phyloP scores from a whole-genome alignment of 148 eudicot species.

The Polygonum maritimum region DNA sequence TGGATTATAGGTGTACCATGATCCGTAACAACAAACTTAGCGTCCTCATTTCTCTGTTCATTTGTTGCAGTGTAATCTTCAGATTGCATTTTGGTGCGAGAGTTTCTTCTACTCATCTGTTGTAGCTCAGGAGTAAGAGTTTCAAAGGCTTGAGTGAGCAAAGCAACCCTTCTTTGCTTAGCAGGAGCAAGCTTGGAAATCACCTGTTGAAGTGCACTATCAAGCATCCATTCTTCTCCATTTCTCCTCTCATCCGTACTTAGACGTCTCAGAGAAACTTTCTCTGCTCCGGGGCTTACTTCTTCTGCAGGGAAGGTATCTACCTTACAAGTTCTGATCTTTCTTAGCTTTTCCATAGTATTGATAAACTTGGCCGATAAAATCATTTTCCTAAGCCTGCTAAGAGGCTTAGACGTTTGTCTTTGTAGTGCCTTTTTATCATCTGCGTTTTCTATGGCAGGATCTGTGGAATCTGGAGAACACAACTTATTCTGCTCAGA shows the following conservation, averaged over 20 bases:
- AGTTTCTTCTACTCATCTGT: slow-evolving; percentile 7
- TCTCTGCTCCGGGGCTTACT: slow-evolving; percentile 44
- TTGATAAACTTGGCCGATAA: slow-evolving; percentile 55
- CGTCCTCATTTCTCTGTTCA: neutral
- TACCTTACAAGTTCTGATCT: slow-evolving; percentile 40
- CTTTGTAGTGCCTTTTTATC: slow-evolving; percentile 22
- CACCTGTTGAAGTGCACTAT: slow-evolving; percentile 75
- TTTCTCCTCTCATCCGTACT: slow-evolving; percentile 43
- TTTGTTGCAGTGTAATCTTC: slow-evolving; percentile 1
- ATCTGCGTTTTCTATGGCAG: slow-evolving; percentile 18
- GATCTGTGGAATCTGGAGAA: slow-evolving; percentile 16
- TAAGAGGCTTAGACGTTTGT: slow-evolving; percentile 45
- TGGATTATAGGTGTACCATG: slow-evolving; percentile 6
- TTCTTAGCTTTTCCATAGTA: slow-evolving; percentile 65
- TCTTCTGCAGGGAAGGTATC: slow-evolving; percentile 23
- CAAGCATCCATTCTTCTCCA: slow-evolving; percentile 94
- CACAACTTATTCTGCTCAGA: neutral
- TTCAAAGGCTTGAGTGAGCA: slow-evolving; percentile 33
- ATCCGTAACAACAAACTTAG: neutral
- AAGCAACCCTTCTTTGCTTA: slow-evolving; percentile 34
- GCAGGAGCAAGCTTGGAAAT: slow-evolving; percentile 52
- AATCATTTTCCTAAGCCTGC: slow-evolving; percentile 59
- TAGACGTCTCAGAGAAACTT: slow-evolving; percentile 47
- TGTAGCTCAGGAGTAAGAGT: slow-evolving; percentile 21
- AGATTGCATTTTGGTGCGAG: slow-evolving; percentile 17